phyloP scores from a whole-genome alignment of 805 yeast genomes.

The Candida nitratophila region DNA sequence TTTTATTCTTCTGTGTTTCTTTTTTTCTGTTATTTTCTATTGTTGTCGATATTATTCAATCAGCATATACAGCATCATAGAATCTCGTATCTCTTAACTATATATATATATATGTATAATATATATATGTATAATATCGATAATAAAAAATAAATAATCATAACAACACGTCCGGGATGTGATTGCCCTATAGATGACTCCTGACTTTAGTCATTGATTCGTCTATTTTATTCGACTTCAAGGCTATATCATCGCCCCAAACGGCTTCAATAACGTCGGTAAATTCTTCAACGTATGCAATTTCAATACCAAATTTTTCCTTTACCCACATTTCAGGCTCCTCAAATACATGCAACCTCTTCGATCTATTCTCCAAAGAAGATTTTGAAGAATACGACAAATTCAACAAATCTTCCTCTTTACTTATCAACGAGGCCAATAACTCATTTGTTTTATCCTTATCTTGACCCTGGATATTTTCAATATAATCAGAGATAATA shows the following conservation, averaged over 20 bases:
- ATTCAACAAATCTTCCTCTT: slow-evolving; percentile 20
- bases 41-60: too few relatives aligned
- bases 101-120: too few relatives aligned
- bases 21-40: too few relatives aligned
- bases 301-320: slow-evolving; percentile 48
- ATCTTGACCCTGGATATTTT: slow-evolving; percentile 15
- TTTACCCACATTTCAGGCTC: slow-evolving; percentile 45
- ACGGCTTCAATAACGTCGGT: slow-evolving; percentile 66
- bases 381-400: background rate
- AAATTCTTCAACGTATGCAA: slow-evolving; percentile 67
- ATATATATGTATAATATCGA: too few relatives aligned
- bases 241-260: slow-evolving; percentile 48
- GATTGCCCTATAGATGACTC: slow-evolving; percentile 9
- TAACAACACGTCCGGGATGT: too few relatives aligned
- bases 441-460: slow-evolving; percentile 10
- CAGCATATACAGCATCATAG: too few relatives aligned
- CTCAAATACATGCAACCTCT: slow-evolving; percentile 13
- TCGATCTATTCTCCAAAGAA: background rate
- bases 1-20: too few relatives aligned
- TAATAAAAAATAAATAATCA: too few relatives aligned
- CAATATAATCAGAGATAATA: slow-evolving; percentile 52
- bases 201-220: slow-evolving; percentile 2
- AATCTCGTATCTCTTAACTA: too few relatives aligned
- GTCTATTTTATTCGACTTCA: background rate
- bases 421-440: slow-evolving; percentile 14